phyloP scores from a whole-genome alignment of 108 stramenopile species.

The Mayamaea pseudoterrestris region DNA sequence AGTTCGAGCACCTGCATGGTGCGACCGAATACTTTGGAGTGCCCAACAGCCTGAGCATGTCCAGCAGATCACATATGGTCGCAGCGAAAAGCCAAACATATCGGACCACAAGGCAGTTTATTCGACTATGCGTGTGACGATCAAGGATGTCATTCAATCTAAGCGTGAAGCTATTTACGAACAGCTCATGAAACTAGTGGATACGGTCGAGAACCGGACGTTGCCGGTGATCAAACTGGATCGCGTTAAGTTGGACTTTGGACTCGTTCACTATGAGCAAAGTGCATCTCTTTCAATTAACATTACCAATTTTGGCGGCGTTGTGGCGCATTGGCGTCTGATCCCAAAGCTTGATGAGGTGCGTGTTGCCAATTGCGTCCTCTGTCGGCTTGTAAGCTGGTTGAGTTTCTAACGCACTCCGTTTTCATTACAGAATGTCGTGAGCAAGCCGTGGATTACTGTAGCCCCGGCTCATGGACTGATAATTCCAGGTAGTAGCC shows the following conservation, averaged over 20 bases:
- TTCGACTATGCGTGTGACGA: conserved; percentile 62
- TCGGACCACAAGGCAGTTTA: conserved; percentile 99
- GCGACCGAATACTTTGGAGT: conserved; percentile 96
- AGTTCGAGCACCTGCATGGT: conserved; percentile 98
- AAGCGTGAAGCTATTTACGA: conserved; percentile 65
- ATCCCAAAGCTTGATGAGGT: conserved; percentile 90
- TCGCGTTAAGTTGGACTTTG: conserved; percentile 63
- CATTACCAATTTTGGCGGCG: conserved; percentile 80
- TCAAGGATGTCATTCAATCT: conserved; percentile 68
- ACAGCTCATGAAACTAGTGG: conserved; percentile 66
- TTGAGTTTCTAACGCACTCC: not conserved
- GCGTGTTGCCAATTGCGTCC: conserved; percentile 11
- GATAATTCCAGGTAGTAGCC: conserved; percentile 80
- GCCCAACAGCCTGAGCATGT: conserved; percentile 76
- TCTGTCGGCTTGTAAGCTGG: not conserved
- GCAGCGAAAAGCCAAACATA: conserved; percentile 67
- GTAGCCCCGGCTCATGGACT: conserved; percentile 84
- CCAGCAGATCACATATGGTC: conserved; percentile 63
- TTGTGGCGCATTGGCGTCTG: conserved; percentile 82
- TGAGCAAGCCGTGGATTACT: conserved; percentile 87
- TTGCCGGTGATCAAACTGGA: conserved; percentile 81
- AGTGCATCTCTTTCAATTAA: conserved; percentile 47
- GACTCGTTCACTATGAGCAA: conserved; percentile 56
- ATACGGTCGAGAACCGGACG: conserved; percentile 75
- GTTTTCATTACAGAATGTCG: conserved; percentile 22